A percentile compares a stretch with the other conserved stretches of the same genome.
Evolutionary conservation across 2,329 filamentous ascomycete genomes (phyloP).

Genomic region (Colletotrichum siamense): DNA sequence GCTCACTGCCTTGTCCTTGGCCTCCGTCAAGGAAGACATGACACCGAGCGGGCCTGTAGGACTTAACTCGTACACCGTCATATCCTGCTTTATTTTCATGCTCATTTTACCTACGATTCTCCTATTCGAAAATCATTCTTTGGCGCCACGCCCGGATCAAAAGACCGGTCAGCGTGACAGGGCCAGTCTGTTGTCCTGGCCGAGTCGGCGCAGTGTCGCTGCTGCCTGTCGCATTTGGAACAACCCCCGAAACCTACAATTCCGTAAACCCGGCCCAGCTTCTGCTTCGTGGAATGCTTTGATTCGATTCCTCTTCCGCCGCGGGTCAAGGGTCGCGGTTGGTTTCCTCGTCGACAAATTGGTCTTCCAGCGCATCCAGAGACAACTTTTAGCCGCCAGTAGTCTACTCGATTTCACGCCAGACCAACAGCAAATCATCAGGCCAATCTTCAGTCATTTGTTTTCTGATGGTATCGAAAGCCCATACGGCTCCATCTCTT

Average conservation of each 20-base stretch:
- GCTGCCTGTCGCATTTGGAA: not conserved
- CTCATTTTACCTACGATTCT: not conserved
- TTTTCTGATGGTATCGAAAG: not conserved
- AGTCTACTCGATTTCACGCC: not conserved
- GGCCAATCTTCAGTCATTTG: not conserved
- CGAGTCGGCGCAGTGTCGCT: not conserved
- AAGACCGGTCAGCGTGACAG: not conserved
- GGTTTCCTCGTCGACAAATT: not conserved
- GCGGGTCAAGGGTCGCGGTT: not conserved
- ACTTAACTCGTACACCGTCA: not conserved
- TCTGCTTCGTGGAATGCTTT: not conserved
- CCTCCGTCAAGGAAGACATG: not conserved
- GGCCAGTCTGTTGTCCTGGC: not conserved
- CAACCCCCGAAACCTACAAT: not conserved
- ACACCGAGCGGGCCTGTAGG: not conserved
- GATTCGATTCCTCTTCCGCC: not conserved
- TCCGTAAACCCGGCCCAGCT: not conserved
- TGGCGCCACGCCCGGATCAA: not conserved
- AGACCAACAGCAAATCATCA: not conserved
- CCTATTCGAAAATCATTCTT: not conserved
- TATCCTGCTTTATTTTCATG: not conserved
- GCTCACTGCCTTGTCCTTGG: not conserved
- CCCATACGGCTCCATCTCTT: not conserved
- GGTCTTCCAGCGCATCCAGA: not conserved
- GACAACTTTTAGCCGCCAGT: not conserved